A percentile compares a stretch with the other conserved stretches of the same genome.
Conservation (phyloP, 345 rosid species). For the Euphorbia pulcherrima region DNA sequence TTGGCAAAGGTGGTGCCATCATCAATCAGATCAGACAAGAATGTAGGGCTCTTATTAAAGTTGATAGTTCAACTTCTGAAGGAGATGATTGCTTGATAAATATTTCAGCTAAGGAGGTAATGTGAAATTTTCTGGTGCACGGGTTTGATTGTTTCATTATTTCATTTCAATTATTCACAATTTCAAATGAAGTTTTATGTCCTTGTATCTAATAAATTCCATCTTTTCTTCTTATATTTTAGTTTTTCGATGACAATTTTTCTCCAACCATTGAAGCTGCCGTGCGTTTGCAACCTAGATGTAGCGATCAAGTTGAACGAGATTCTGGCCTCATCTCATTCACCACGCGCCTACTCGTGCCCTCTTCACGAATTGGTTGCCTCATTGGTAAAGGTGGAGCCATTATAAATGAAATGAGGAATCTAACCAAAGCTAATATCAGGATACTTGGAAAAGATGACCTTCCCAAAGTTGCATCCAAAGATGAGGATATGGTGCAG, state of each 20-base stretch:
- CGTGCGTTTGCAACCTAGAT: constrained; percentile 77
- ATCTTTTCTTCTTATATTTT: constrained; percentile 12
- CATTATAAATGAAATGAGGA: constrained; percentile 88
- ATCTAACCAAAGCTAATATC: constrained; percentile 80
- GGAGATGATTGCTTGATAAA: constrained; percentile 87
- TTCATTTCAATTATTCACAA: neutral
- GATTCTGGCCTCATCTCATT: constrained; percentile 89
- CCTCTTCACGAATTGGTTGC: constrained; percentile 90
- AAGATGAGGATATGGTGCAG: constrained; percentile 98
- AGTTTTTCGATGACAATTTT: constrained; percentile 77
- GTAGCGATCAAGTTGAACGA: constrained; percentile 89
- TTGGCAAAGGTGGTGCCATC: constrained; percentile 88
- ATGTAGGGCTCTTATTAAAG: constrained; percentile 75
- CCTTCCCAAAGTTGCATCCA: constrained; percentile 82
- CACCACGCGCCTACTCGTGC: constrained; percentile 88
- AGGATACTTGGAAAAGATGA: constrained; percentile 81
- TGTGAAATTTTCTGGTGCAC: neutral
- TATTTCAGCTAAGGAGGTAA: constrained; percentile 88
- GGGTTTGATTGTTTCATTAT: neutral
- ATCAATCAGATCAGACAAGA: constrained; percentile 95
- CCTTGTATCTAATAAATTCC: constrained; percentile 11
- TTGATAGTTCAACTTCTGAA: constrained; percentile 76
- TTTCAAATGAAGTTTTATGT: no score
- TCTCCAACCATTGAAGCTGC: constrained; percentile 93
- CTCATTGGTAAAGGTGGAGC: constrained; percentile 92